Conservation (phyloP, 2,329 filamentous ascomycete genomes). For the Bipolaris gigantea region DNA sequence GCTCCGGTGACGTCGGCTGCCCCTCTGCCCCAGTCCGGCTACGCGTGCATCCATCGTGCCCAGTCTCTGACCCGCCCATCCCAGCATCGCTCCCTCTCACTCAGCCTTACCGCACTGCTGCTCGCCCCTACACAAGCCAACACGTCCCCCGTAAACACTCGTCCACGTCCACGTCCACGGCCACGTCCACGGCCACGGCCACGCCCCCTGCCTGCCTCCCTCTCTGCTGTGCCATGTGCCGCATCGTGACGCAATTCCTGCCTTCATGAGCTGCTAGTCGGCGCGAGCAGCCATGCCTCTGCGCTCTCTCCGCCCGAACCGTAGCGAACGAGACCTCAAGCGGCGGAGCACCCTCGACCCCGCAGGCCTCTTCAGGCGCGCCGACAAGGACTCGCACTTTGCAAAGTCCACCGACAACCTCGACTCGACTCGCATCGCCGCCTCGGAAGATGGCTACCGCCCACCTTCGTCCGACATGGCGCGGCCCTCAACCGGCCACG, state of each 20-base stretch:
- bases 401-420: conserved; percentile 33
- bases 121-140: background rate
- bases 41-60: conserved; percentile 3
- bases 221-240: conserved; percentile 39
- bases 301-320: conserved; percentile 43
- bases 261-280: conserved; percentile 42
- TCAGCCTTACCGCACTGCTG: background rate
- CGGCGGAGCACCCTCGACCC: conserved; percentile 51
- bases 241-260: conserved; percentile 29
- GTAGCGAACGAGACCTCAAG: conserved; percentile 47
- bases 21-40: background rate
- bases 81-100: background rate
- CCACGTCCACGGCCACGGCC: background rate
- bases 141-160: background rate
- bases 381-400: conserved; percentile 30
- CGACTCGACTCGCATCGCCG: conserved; percentile 29
- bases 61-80: background rate
- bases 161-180: background rate
- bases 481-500: conserved; percentile 20
- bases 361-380: conserved; percentile 41
- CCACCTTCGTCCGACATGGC: conserved; percentile 31
- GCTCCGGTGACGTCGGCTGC: conserved; percentile 5
- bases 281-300: conserved; percentile 46
- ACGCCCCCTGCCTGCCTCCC: conserved; percentile 6
- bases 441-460: conserved; percentile 41